Evolutionary conservation across 805 yeast genomes (phyloP).

Genomic region (Yarrowia phangngaensis): DNA sequence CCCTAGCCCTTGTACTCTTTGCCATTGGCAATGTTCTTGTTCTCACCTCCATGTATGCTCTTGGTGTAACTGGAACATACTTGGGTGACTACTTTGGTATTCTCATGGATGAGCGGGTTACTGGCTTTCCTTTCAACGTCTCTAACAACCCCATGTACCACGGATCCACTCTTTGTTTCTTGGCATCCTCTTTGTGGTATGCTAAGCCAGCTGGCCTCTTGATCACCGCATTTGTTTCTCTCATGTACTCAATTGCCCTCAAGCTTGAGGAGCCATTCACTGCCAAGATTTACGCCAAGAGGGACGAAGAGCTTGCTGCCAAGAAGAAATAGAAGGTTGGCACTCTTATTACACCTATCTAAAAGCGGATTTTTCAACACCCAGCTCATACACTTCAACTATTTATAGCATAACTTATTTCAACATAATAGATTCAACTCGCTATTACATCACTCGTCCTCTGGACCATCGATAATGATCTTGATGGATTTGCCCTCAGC

Average conservation of each 20-base stretch:
- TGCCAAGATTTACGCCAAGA: slow-evolving; percentile 77
- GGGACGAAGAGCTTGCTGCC: slow-evolving; percentile 45
- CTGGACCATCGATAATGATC: slow-evolving; percentile 79
- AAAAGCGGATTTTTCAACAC: slow-evolving; percentile 5
- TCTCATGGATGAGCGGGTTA: slow-evolving; percentile 83
- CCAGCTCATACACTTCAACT: slow-evolving; percentile 13
- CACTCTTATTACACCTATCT: neutral
- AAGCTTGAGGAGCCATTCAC: slow-evolving; percentile 96
- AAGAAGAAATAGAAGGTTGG: slow-evolving; percentile 32
- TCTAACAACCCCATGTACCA: slow-evolving; percentile 95
- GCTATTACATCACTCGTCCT: slow-evolving; percentile 31
- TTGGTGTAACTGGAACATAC: slow-evolving; percentile 95
- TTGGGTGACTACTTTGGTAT: slow-evolving; percentile 97
- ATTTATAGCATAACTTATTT: slow-evolving; percentile 26
- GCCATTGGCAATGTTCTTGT: slow-evolving; percentile 77
- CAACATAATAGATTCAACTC: slow-evolving; percentile 27
- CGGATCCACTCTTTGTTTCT: slow-evolving; percentile 83
- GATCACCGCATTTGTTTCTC: slow-evolving; percentile 65
- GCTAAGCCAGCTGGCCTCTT: slow-evolving; percentile 87
- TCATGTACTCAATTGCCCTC: slow-evolving; percentile 81
- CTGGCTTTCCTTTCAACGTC: slow-evolving; percentile 89
- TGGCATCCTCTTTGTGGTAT: slow-evolving; percentile 83
- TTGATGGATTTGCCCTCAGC: slow-evolving; percentile 67
- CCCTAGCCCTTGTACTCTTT: slow-evolving; percentile 55
- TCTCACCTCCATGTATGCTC: slow-evolving; percentile 77